Conservation (phyloP, 164 flowering plant genomes). For the Tinospora cordifolia region DNA sequence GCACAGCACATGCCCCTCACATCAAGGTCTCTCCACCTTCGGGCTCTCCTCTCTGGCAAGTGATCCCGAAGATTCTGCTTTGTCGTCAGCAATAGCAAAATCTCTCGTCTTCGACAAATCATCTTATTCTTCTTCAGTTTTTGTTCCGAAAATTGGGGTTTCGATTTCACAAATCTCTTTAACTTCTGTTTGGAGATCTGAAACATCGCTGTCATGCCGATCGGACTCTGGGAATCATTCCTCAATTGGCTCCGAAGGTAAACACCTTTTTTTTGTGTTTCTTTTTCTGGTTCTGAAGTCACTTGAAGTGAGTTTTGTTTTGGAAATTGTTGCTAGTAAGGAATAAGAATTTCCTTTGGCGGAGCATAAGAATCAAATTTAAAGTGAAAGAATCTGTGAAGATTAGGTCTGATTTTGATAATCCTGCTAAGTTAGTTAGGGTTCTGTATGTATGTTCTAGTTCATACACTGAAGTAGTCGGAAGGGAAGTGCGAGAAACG, state of each 20-base stretch:
- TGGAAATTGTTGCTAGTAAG: not conserved
- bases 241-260: constrained; percentile 18
- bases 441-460: too few relatives aligned
- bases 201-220: not conserved
- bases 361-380: not conserved
- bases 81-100: not conserved
- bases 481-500: not conserved
- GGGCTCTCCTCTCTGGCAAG: too few relatives aligned
- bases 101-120: not conserved
- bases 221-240: constrained; percentile 13
- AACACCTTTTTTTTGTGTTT: not conserved
- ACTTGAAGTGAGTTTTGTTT: too few relatives aligned
- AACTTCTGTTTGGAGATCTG: not conserved
- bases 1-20: too few relatives aligned
- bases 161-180: too few relatives aligned
- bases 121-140: too few relatives aligned
- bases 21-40: too few relatives aligned
- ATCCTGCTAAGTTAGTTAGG: too few relatives aligned
- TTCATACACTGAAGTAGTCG: too few relatives aligned
- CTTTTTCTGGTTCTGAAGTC: not conserved
- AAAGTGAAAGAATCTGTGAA: not conserved
- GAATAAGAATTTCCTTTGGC: not conserved
- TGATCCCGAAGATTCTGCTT: too few relatives aligned
- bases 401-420: not conserved
- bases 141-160: too few relatives aligned